Evolutionary conservation across 1,139 yeast species (phyloP).

Genomic region (Yamadazyma dushanensis): DNA sequence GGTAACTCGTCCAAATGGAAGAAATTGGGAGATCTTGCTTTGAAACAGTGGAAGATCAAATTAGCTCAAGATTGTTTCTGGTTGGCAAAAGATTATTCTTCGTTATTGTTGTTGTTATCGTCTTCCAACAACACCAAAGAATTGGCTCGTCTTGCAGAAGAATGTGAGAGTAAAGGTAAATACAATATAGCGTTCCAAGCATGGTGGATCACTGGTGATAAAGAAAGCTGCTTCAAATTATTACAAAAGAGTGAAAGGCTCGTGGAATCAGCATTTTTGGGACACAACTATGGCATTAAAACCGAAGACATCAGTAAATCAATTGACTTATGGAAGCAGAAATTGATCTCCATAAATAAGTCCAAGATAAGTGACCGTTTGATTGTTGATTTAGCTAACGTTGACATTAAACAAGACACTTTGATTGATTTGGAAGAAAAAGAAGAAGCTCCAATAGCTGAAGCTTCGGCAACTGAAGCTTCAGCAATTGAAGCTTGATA

Average conservation of each 20-base stretch:
- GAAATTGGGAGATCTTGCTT: slow-evolving; percentile 83
- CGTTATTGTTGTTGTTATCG: slow-evolving; percentile 79
- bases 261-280: slow-evolving; percentile 85
- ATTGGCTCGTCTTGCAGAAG: slow-evolving; percentile 59
- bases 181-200: slow-evolving; percentile 92
- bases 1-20: slow-evolving; percentile 70
- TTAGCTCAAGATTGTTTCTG: slow-evolving; percentile 81
- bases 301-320: slow-evolving; percentile 39
- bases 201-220: slow-evolving; percentile 82
- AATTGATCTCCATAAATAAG: slow-evolving; percentile 53
- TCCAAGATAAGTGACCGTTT: slow-evolving; percentile 61
- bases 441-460: not conserved
- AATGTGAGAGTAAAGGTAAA: slow-evolving; percentile 70
- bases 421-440: slow-evolving; percentile 29
- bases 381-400: slow-evolving; percentile 22
- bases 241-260: slow-evolving; percentile 68
- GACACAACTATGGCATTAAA: slow-evolving; percentile 66
- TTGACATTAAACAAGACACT: slow-evolving; percentile 12
- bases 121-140: slow-evolving; percentile 71
- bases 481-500: slow-evolving; percentile 6
- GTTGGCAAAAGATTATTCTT: slow-evolving; percentile 78
- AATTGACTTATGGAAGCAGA: slow-evolving; percentile 66
- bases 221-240: slow-evolving; percentile 61
- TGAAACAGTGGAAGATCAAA: slow-evolving; percentile 73
- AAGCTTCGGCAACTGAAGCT: slow-evolving; percentile 4